Evolutionary conservation across 257 asterid genomes (phyloP).

Genomic region (Plectranthus barbatus): DNA sequence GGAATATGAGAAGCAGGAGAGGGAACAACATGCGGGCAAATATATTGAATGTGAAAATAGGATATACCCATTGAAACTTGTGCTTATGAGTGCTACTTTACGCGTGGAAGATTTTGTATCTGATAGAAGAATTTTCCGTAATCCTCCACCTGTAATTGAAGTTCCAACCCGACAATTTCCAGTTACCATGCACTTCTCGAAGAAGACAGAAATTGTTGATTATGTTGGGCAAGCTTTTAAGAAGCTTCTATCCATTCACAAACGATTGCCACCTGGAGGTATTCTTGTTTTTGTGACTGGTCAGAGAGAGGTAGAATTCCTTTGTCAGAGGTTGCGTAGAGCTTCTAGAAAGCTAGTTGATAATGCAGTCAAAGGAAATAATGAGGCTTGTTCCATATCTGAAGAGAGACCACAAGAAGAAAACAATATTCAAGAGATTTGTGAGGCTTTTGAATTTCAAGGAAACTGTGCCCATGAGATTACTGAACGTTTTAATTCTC

Average conservation of each 20-base stretch:
- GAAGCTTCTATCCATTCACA: constrained; percentile 84
- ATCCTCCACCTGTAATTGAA: constrained; percentile 77
- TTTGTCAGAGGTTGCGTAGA: constrained; percentile 58
- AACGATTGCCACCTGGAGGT: constrained; percentile 88
- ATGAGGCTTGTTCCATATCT: constrained; percentile 18
- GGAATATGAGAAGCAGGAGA: constrained; percentile 59
- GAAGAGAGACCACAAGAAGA: constrained; percentile 36
- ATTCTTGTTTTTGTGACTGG: constrained; percentile 95
- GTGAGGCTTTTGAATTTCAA: constrained; percentile 72
- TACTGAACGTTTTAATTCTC: constrained; percentile 58
- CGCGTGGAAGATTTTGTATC: constrained; percentile 87
- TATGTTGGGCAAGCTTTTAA: constrained; percentile 87
- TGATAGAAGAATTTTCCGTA: constrained; percentile 41
- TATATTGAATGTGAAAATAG: constrained; percentile 33
- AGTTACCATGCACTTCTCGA: constrained; percentile 75
- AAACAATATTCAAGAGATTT: constrained; percentile 51
- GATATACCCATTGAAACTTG: constrained; percentile 74
- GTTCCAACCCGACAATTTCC: constrained; percentile 90
- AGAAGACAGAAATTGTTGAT: constrained; percentile 70
- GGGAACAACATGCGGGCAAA: constrained; percentile 53
- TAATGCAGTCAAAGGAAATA: constrained; percentile 21
- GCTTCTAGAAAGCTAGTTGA: constrained; percentile 47
- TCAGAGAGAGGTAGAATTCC: constrained; percentile 80
- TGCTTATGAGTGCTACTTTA: constrained; percentile 93
- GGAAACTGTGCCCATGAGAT: constrained; percentile 41